These are phyloP conservation scores for Bruguiera gymnorhiza DNA, from an alignment of 345 rosid species.

Conservation along the genomic window DNA sequence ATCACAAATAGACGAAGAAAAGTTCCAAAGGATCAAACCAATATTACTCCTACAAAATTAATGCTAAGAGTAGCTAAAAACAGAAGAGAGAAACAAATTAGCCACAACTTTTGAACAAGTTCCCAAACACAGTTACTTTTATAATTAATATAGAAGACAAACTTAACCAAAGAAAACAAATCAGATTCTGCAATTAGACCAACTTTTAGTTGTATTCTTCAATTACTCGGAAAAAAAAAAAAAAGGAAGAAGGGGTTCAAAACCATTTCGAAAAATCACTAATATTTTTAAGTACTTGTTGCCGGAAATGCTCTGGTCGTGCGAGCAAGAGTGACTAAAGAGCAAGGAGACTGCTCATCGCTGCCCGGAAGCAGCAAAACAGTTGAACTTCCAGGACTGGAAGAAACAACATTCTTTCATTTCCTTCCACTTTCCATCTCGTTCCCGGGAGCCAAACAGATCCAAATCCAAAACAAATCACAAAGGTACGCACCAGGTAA, in stretches of 20 bases:
- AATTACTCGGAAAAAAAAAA: background rate
- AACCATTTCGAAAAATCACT: too few relatives aligned
- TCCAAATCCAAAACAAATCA: slow-evolving; percentile 18
- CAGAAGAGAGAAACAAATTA: background rate
- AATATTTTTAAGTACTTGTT: background rate
- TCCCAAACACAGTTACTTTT: background rate
- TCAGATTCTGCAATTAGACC: background rate
- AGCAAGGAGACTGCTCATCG: too few relatives aligned
- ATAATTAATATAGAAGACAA: background rate
- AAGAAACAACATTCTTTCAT: too few relatives aligned
- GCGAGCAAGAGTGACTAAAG: too few relatives aligned
- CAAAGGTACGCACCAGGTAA: slow-evolving; percentile 64
- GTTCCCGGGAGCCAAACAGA: slow-evolving; percentile 40
- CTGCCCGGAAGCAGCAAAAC: too few relatives aligned
- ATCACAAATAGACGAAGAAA: background rate
- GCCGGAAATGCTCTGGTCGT: background rate
- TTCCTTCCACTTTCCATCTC: background rate
- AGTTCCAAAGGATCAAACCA: background rate
- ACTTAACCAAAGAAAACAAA: background rate
- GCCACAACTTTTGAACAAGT: background rate
- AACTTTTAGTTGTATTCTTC: background rate
- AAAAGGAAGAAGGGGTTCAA: too few relatives aligned
- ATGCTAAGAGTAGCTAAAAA: background rate
- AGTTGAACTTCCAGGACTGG: too few relatives aligned
- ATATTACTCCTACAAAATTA: background rate